Evolutionary conservation across 140 eudicot genomes (phyloP).

Genomic region (Erigeron philadelphicus): DNA sequence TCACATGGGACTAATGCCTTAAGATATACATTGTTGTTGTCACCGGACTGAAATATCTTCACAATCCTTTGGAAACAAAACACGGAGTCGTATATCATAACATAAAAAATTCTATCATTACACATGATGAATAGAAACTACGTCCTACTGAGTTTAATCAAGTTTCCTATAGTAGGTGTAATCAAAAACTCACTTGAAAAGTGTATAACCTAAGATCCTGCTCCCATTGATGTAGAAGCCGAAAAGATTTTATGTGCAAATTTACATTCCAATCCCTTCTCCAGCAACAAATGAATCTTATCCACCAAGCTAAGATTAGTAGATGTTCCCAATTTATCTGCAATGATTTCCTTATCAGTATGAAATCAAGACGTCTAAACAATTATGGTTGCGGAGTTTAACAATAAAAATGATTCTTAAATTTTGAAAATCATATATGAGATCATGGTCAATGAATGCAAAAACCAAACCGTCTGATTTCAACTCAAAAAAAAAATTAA

Average conservation of each 20-base stretch:
- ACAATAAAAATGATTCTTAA: neutral
- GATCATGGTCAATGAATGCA: neutral
- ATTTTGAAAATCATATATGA: neutral
- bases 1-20: slow-evolving; percentile 16
- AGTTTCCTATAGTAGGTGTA: neutral
- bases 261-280: neutral
- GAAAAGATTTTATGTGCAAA: neutral
- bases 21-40: slow-evolving; percentile 17
- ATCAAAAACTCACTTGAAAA: neutral
- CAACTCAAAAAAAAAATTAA: neutral
- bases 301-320: slow-evolving; percentile 3
- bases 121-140: slow-evolving; percentile 15
- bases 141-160: too few relatives aligned
- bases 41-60: slow-evolving; percentile 25
- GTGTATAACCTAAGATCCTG: neutral
- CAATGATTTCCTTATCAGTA: slow-evolving; percentile 1
- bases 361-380: slow-evolving; percentile 5
- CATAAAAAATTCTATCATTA: slow-evolving; percentile 19
- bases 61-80: slow-evolving; percentile 11
- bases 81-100: slow-evolving; percentile 5
- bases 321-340: slow-evolving; percentile 16
- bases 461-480: neutral
- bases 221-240: neutral
- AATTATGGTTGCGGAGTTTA: neutral
- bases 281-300: neutral